phyloP scores from a whole-genome alignment of 176 grass and related monocot species.

The Musa itinerans region DNA sequence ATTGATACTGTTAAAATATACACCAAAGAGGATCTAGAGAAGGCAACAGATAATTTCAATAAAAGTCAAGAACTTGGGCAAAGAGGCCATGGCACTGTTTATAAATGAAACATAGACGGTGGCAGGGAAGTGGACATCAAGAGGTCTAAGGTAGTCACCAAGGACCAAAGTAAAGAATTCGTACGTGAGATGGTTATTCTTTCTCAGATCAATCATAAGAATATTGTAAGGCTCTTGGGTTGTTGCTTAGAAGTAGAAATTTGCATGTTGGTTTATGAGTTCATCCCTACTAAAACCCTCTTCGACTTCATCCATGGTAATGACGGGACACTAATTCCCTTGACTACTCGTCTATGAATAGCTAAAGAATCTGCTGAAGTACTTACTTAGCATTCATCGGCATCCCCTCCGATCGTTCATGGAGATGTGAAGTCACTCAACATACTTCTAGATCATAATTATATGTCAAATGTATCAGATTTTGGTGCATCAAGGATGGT shows the following conservation, averaged over 20 bases:
- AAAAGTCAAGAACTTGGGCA: slow-evolving; percentile 23
- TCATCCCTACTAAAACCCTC: slow-evolving; percentile 42
- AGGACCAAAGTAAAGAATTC: slow-evolving; percentile 38
- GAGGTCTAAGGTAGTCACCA: slow-evolving; percentile 39
- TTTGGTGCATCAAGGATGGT: slow-evolving; percentile 48
- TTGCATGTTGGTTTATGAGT: slow-evolving; percentile 53
- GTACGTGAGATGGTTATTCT: slow-evolving; percentile 48
- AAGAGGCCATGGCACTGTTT: slow-evolving; percentile 42
- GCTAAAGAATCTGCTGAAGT: slow-evolving; percentile 38
- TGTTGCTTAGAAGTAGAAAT: slow-evolving; percentile 61
- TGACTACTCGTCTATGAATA: slow-evolving; percentile 26
- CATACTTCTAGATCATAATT: slow-evolving; percentile 42
- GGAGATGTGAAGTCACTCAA: slow-evolving; percentile 64
- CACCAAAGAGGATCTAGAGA: slow-evolving; percentile 39
- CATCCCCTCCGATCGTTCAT: slow-evolving; percentile 47
- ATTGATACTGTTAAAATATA: slow-evolving; percentile 24
- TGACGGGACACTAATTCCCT: slow-evolving; percentile 7
- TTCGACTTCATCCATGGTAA: slow-evolving; percentile 48
- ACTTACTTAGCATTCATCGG: slow-evolving; percentile 36
- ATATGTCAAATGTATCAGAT: slow-evolving; percentile 44
- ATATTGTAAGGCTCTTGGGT: slow-evolving; percentile 48
- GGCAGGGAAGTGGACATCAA: slow-evolving; percentile 38
- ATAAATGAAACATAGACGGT: slow-evolving; percentile 37
- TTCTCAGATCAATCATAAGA: slow-evolving; percentile 59
- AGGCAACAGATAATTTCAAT: slow-evolving; percentile 34